These are phyloP conservation scores for Ophiocordyceps robertsii DNA, from an alignment of 2,329 filamentous ascomycete genomes.

Conservation along the genomic window DNA sequence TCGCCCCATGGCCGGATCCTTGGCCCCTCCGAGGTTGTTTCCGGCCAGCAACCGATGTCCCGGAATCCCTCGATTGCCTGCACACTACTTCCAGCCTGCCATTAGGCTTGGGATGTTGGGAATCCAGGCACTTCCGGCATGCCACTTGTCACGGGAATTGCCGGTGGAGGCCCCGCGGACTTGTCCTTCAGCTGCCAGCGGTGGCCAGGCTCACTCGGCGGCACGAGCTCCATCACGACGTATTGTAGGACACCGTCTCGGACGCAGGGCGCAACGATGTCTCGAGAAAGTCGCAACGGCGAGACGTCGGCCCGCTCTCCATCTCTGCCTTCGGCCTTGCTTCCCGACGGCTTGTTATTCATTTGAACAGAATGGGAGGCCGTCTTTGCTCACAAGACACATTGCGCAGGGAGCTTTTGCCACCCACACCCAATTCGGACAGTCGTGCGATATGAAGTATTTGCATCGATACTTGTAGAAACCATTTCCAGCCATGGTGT, in stretches of 20 bases:
- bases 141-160: constrained; percentile 4
- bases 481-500: constrained; percentile 20
- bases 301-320: constrained; percentile 17
- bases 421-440: constrained; percentile 40
- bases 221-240: constrained; percentile 31
- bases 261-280: constrained; percentile 31
- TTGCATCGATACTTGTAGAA: constrained; percentile 43
- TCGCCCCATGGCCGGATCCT: too few relatives aligned
- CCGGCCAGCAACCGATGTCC: too few relatives aligned
- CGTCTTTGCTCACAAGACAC: constrained; percentile 29
- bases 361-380: background rate
- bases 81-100: too few relatives aligned
- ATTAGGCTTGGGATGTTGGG: background rate
- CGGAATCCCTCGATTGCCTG: too few relatives aligned
- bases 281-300: constrained; percentile 18
- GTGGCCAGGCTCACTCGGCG: constrained; percentile 20
- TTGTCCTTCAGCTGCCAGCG: constrained; percentile 25
- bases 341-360: constrained; percentile 5
- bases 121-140: constrained; percentile 1
- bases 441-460: constrained; percentile 37
- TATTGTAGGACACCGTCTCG: constrained; percentile 33
- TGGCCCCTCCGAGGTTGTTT: too few relatives aligned
- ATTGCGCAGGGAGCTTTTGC: constrained; percentile 34
- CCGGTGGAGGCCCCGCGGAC: constrained; percentile 5
- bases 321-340: constrained; percentile 36